These are phyloP conservation scores for Cucurbita ficifolia DNA, from an alignment of 306 rosid genomes.

Conservation along the genomic window DNA sequence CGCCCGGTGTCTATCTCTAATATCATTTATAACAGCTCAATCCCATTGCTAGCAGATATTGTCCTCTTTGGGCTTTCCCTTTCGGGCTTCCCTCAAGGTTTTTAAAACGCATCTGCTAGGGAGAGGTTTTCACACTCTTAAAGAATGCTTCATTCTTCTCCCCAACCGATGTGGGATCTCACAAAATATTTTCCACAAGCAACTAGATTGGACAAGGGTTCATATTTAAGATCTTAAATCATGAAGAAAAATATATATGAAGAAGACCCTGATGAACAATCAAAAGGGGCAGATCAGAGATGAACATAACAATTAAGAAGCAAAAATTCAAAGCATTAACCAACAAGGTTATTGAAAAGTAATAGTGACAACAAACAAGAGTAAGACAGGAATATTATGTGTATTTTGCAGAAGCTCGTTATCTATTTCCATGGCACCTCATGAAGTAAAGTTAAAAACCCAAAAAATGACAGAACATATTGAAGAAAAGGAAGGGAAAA, in stretches of 20 bases:
- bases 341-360: not conserved
- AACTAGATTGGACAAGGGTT: not conserved
- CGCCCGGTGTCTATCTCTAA: no score
- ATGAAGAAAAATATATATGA: not conserved
- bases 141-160: no score
- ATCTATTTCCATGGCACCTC: not conserved
- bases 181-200: not conserved
- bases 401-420: not conserved
- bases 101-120: no score
- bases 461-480: not conserved
- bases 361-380: not conserved
- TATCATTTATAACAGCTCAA: no score
- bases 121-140: no score
- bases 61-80: no score
- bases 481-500: not conserved
- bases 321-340: not conserved
- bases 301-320: not conserved
- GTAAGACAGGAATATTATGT: not conserved
- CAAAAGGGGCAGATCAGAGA: not conserved
- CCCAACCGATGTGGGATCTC: no score
- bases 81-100: no score
- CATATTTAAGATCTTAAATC: not conserved
- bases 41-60: no score
- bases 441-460: not conserved
- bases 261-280: not conserved